Conservation (phyloP, 2,329 filamentous ascomycete species). For the Lithohypha guttulata region DNA sequence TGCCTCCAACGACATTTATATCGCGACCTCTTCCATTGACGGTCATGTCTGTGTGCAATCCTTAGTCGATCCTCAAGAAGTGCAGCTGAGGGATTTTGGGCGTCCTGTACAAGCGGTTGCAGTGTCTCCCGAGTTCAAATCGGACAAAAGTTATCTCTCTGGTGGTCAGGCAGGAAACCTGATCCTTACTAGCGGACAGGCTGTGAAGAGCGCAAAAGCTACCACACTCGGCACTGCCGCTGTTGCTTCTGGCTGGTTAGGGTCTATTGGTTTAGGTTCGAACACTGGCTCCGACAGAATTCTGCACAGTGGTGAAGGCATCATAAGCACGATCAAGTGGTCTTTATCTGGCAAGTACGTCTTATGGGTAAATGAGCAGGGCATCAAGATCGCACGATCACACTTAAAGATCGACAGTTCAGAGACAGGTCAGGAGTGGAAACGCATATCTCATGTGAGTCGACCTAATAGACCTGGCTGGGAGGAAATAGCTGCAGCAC, state of each 20-base stretch:
- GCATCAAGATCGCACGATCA: slow-evolving; percentile 94
- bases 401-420: slow-evolving; percentile 67
- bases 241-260: slow-evolving; percentile 80
- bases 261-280: slow-evolving; percentile 68
- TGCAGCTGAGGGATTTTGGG: slow-evolving; percentile 84
- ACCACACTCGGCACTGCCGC: slow-evolving; percentile 80
- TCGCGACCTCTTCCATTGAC: slow-evolving; percentile 88
- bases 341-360: slow-evolving; percentile 86
- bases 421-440: slow-evolving; percentile 81
- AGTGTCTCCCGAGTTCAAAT: slow-evolving; percentile 89
- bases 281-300: slow-evolving; percentile 76
- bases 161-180: slow-evolving; percentile 81
- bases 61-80: slow-evolving; percentile 76
- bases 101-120: slow-evolving; percentile 85
- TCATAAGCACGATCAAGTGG: slow-evolving; percentile 88
- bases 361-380: slow-evolving; percentile 91
- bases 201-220: slow-evolving; percentile 69
- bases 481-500: slow-evolving; percentile 93
- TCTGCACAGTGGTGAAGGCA: slow-evolving; percentile 82
- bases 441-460: slow-evolving; percentile 83
- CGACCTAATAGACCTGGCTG: slow-evolving; percentile 75
- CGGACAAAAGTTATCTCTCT: slow-evolving; percentile 77
- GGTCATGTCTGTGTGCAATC: slow-evolving; percentile 91
- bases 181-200: slow-evolving; percentile 73
- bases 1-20: slow-evolving; percentile 82